Evolutionary conservation across 768 basidiomycete genomes (phyloP).

Genomic region (Podaxis carcinomalis): DNA sequence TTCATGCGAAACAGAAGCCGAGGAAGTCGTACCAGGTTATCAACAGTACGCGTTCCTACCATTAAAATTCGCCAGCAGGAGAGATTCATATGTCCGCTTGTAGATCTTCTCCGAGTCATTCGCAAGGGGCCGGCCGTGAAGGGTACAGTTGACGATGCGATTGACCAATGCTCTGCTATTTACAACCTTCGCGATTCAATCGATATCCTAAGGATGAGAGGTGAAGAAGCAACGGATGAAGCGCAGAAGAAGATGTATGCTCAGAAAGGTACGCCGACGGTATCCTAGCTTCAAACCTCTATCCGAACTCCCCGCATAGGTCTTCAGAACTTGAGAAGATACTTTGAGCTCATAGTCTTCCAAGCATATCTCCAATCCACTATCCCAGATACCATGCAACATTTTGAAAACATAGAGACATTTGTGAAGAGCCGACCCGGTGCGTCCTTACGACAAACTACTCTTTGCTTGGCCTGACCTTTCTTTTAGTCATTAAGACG

Average conservation of each 20-base stretch:
- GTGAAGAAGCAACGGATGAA: slow-evolving; percentile 75
- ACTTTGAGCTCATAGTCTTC: slow-evolving; percentile 84
- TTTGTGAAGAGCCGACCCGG: slow-evolving; percentile 86
- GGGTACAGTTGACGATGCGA: slow-evolving; percentile 77
- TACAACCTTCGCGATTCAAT: slow-evolving; percentile 87
- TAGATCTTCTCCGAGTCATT: slow-evolving; percentile 81
- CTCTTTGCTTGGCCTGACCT: not conserved
- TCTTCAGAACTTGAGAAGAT: slow-evolving; percentile 75
- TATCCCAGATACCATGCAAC: slow-evolving; percentile 72
- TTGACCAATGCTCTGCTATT: slow-evolving; percentile 81
- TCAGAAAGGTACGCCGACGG: slow-evolving; percentile 57
- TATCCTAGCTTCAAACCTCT: not conserved
- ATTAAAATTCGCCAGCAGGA: not conserved
- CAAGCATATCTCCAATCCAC: slow-evolving; percentile 85
- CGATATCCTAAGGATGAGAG: slow-evolving; percentile 72
- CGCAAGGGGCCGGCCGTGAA: slow-evolving; percentile 87
- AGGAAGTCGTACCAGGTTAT: not conserved
- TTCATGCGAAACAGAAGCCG: slow-evolving; percentile 20
- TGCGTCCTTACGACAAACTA: slow-evolving; percentile 23
- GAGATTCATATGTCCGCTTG: slow-evolving; percentile 3
- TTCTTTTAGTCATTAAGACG: slow-evolving; percentile 77
- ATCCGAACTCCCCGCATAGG: slow-evolving; percentile 32
- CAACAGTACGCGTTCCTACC: slow-evolving; percentile 8
- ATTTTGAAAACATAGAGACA: slow-evolving; percentile 72
- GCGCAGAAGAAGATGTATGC: slow-evolving; percentile 60